Base-by-base conservation (phyloP, 345 rosid species). In the Clarkia xantiana region DNA sequence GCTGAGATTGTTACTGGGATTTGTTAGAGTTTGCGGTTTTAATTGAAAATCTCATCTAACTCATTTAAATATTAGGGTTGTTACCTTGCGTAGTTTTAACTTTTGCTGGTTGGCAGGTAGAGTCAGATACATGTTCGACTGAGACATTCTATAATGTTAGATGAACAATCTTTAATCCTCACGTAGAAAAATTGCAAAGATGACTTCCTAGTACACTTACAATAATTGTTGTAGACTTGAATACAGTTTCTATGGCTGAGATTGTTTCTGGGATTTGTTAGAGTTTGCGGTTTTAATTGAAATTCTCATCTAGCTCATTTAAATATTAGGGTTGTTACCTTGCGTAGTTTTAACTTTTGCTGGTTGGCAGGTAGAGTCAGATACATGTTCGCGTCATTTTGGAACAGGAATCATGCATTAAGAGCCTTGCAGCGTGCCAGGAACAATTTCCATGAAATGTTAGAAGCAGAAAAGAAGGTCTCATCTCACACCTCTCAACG, bases 71-170 rank as follows among this genome's bases (percentile, higher is more conserved):
- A 10, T 10, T 25, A 47, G 22, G 38, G 15, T 22, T 47, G 6
- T 11, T 22, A 6, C 19, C 14, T 14, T 34, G 12, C 15, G 8
- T 36, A 29, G 36, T 47, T 50, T 29, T 49, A 69, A 45, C 62
- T 59, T 63, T 47, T 56, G 46, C 52, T 14, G 44, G 22, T 56
- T 70, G 74, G 52, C 98, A 91, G 98, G 96, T 71, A 79, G 96
- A 75, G 96, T 86, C 77, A 81, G 98, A 73, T 91, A 91, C 78
- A 91, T 86, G 69, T 91, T 91, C 76, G 98, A n/a, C n/a, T n/a
- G n/a, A n/a, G n/a, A n/a, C n/a, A n/a, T n/a, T n/a, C n/a, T n/a
- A n/a, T 29, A 5, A 29, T 29, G 36, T 29, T 29, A 29, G 36
- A 10, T 29, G 7, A 29, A 29, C 36, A 29, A 29, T 29, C 36